These are phyloP conservation scores for Rhizopogon vinicolor DNA, from an alignment of 768 basidiomycete genomes.

Conservation along the genomic window DNA sequence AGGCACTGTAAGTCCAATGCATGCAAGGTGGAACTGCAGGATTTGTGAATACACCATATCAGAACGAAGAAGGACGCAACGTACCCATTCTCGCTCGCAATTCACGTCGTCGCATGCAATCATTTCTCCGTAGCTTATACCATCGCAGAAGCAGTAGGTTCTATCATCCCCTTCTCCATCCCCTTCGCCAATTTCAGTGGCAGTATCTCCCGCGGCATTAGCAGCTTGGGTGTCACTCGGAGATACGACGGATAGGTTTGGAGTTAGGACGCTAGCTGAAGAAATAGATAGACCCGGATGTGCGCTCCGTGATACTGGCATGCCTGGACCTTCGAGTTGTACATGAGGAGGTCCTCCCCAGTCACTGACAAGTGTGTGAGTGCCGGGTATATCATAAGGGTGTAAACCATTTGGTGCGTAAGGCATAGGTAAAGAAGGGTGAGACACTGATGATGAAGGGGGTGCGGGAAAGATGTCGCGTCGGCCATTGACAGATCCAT, in stretches of 20 bases:
- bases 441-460: conserved; percentile 42
- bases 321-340: conserved; percentile 72
- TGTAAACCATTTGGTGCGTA: conserved; percentile 31
- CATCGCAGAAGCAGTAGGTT: conserved; percentile 82
- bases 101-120: conserved; percentile 83
- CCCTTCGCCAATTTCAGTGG: conserved; percentile 40
- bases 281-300: conserved; percentile 18
- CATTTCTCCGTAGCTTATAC: conserved; percentile 90
- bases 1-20: conserved; percentile 60
- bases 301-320: conserved; percentile 57
- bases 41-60: conserved; percentile 6
- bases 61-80: conserved; percentile 21
- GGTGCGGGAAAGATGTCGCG: conserved; percentile 45
- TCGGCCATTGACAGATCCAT: conserved; percentile 29
- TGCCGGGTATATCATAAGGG: conserved; percentile 35
- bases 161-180: conserved; percentile 59
- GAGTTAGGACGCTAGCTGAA: conserved; percentile 18
- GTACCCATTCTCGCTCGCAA: conserved; percentile 88
- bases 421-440: conserved; percentile 51
- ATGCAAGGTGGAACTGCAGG: conserved; percentile 72
- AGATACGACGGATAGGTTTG: conserved; percentile 18
- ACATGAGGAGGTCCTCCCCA: conserved; percentile 50
- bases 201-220: conserved; percentile 32
- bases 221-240: conserved; percentile 29
- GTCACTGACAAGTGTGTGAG: conserved; percentile 34